Conservation (phyloP, 345 rosid genomes). For the Lagerstroemia speciosa region DNA sequence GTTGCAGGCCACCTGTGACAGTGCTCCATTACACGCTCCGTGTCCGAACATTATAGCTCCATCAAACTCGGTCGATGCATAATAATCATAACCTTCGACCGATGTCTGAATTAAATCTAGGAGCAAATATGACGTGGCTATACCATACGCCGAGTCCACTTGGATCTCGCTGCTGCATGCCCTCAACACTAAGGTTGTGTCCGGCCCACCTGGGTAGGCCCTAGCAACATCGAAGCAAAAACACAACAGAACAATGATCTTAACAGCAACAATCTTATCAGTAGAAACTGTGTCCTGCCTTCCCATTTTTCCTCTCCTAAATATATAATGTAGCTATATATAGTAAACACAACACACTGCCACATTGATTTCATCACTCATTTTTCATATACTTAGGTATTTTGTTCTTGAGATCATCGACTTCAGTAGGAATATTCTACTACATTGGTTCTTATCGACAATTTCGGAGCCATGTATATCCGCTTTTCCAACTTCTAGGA, state of each 20-base stretch:
- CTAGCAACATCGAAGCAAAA: background rate
- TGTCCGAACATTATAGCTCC: background rate
- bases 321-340: too few species aligned
- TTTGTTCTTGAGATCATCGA: too few species aligned
- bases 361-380: too few species aligned
- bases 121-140: background rate
- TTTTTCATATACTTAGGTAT: too few species aligned
- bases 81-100: background rate
- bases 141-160: too few species aligned
- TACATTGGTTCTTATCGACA: too few species aligned
- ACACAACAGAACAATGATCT: background rate
- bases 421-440: too few species aligned
- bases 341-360: too few species aligned
- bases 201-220: background rate
- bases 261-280: too few species aligned
- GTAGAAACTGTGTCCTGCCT: background rate
- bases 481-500: too few species aligned
- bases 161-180: background rate
- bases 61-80: background rate
- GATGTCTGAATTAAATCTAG: background rate
- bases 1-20: background rate
- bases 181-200: background rate
- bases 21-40: background rate
- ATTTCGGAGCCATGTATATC: too few species aligned
- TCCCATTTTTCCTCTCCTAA: background rate